Conservation (phyloP, 352 stramenopile species). For the Hyaloperonospora brassicae region DNA sequence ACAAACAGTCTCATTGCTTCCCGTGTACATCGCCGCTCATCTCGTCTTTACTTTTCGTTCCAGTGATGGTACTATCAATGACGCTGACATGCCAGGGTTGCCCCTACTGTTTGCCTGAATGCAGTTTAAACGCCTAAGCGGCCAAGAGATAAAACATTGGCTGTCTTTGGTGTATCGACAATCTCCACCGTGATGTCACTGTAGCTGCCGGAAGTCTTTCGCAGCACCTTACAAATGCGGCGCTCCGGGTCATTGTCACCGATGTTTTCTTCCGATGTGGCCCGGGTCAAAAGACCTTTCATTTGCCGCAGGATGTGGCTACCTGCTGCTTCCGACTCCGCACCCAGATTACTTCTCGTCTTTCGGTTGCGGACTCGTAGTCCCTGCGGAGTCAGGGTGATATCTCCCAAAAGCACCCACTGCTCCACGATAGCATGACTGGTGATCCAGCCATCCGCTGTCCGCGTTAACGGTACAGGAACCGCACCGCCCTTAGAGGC, state of each 20-base stretch:
- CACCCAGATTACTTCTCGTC: conserved; percentile 42
- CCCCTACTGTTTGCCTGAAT: conserved; percentile 26
- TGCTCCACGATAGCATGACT: conserved; percentile 70
- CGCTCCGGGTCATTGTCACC: conserved; percentile 61
- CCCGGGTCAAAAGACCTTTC: conserved; percentile 37
- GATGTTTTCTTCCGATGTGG: conserved; percentile 31
- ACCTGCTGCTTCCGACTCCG: conserved; percentile 35
- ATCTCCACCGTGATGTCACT: conserved; percentile 65
- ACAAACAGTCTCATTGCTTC: too few relatives aligned
- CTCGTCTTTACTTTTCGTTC: too few relatives aligned
- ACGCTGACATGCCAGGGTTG: conserved; percentile 10
- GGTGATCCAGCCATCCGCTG: conserved; percentile 73
- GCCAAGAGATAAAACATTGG: conserved; percentile 17
- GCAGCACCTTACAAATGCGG: conserved; percentile 59
- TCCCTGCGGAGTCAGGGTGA: conserved; percentile 56
- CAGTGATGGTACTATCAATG: too few relatives aligned
- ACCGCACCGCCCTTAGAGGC: conserved; percentile 67
- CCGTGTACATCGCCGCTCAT: too few relatives aligned
- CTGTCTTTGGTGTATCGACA: conserved; percentile 56
- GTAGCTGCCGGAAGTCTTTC: conserved; percentile 73
- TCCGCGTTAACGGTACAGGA: conserved; percentile 68
- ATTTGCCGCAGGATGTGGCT: conserved; percentile 34
- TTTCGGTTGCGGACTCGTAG: conserved; percentile 53
- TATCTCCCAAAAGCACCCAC: conserved; percentile 77
- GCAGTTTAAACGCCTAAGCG: conserved; percentile 10